phyloP scores from a whole-genome alignment of 2,329 filamentous ascomycete species.

The Rugonectria rugulosa region DNA sequence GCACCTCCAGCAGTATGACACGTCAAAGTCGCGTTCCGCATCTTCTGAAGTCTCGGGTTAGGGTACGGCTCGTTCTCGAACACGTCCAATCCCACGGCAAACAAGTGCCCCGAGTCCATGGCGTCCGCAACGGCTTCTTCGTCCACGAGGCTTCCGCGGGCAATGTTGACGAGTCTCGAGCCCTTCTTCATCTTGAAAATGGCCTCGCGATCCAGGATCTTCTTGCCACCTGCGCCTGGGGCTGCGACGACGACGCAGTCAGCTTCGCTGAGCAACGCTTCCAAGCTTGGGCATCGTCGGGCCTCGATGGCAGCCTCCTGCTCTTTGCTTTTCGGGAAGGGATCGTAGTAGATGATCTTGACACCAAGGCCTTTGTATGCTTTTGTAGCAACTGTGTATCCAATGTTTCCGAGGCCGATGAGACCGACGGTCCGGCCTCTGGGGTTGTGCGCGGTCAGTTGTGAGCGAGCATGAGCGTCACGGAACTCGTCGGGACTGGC shows the following conservation, averaged over 20 bases:
- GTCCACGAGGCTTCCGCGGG: slow-evolving; percentile 39
- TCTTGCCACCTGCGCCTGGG: slow-evolving; percentile 17
- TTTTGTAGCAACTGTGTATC: slow-evolving; percentile 62
- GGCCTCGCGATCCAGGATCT: background rate
- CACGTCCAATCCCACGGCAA: slow-evolving; percentile 40
- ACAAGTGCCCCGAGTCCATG: slow-evolving; percentile 20
- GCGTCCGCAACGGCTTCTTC: slow-evolving; percentile 28
- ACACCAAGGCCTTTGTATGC: slow-evolving; percentile 62
- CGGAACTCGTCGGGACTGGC: slow-evolving; percentile 52
- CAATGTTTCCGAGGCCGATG: slow-evolving; percentile 66
- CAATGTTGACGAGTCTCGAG: slow-evolving; percentile 62
- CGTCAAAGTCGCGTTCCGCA: slow-evolving; percentile 52
- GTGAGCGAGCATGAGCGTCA: slow-evolving; percentile 62
- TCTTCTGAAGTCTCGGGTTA: slow-evolving; percentile 40
- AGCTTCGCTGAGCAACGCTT: slow-evolving; percentile 14
- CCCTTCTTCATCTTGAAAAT: slow-evolving; percentile 59
- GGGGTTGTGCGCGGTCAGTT: slow-evolving; percentile 63
- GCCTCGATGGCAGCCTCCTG: slow-evolving; percentile 55
- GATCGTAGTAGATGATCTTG: slow-evolving; percentile 63
- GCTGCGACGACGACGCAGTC: slow-evolving; percentile 26
- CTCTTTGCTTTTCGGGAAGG: slow-evolving; percentile 47
- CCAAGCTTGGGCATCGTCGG: slow-evolving; percentile 35
- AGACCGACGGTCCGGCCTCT: slow-evolving; percentile 62
- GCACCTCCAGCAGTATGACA: slow-evolving; percentile 64
- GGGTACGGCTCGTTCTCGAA: slow-evolving; percentile 23